Percentiles rank a stretch among this genome's conserved stretches.
Evolutionary conservation across 352 stramenopile genomes (phyloP).

Genomic region (Peronospora farinosa): DNA sequence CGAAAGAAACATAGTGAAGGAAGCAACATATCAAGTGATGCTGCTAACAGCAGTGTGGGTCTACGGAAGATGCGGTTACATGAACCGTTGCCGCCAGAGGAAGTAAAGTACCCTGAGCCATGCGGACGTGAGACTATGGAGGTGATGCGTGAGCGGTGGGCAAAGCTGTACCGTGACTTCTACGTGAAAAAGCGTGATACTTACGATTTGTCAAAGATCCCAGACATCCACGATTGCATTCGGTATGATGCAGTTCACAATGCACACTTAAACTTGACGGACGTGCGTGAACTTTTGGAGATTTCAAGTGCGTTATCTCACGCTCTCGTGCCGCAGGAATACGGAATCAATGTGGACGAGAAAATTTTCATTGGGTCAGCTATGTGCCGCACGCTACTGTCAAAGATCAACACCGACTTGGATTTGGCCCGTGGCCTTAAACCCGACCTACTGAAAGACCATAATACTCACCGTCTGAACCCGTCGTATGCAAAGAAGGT

Average conservation of each 20-base stretch:
- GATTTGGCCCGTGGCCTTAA: conserved; percentile 63
- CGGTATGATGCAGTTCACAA: conserved; percentile 99
- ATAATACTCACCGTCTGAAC: conserved; percentile 76
- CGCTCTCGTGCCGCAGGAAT: conserved; percentile 82
- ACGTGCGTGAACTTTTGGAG: conserved; percentile 91
- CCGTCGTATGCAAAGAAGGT: conserved; percentile 81
- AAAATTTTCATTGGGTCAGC: conserved; percentile 83
- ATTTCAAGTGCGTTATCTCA: conserved; percentile 91
- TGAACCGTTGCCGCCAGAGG: conserved; percentile 39
- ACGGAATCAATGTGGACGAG: conserved; percentile 84
- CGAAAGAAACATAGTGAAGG: conserved; percentile 33
- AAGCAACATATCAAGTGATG: conserved; percentile 32
- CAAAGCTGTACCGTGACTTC: conserved; percentile 93
- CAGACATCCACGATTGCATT: conserved; percentile 98
- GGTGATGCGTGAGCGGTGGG: conserved; percentile 88
- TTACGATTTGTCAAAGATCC: conserved; percentile 95
- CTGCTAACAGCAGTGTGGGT: conserved; percentile 31
- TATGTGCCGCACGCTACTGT: conserved; percentile 83
- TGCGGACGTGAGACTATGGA: conserved; percentile 80
- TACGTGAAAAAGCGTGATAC: conserved; percentile 90
- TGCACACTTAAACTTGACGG: conserved; percentile 88
- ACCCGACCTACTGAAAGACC: conserved; percentile 40
- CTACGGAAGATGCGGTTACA: conserved; percentile 21
- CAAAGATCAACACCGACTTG: conserved; percentile 85
- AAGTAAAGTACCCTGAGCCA: conserved; percentile 69